Evolutionary conservation across 192 early-diverging fungal species (phyloP).

Genomic region (Piromyces sp.): DNA sequence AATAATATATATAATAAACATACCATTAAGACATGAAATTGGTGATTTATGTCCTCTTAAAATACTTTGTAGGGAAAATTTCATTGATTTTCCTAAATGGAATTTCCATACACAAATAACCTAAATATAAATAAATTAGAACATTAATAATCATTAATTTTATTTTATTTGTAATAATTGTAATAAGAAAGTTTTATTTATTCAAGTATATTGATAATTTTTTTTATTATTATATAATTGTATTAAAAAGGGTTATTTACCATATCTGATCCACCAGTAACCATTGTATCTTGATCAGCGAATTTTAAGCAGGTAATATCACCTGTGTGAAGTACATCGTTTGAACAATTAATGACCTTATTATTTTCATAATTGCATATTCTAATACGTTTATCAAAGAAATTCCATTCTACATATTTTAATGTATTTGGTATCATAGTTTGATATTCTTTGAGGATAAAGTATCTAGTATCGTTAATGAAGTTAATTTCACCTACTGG

Average conservation of each 20-base stretch:
- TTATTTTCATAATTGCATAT: constrained; percentile 34
- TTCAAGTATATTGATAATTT: background rate
- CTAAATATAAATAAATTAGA: too few relatives aligned
- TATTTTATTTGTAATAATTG: too few relatives aligned
- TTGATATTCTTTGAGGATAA: background rate
- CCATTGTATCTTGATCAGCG: constrained; percentile 35
- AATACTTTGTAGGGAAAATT: constrained; percentile 28
- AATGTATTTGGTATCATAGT: background rate
- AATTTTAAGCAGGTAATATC: constrained; percentile 35
- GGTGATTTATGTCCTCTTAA: constrained; percentile 37
- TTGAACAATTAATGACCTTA: background rate
- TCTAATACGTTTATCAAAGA: constrained; percentile 35
- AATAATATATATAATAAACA: too few relatives aligned
- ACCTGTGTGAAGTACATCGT: constrained; percentile 26
- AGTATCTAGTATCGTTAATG: background rate
- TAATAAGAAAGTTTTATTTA: too few relatives aligned
- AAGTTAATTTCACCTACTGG: constrained; percentile 24
- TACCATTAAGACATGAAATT: constrained; percentile 11
- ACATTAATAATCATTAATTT: too few relatives aligned
- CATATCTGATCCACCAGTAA: constrained; percentile 35
- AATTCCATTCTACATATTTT: constrained; percentile 47
- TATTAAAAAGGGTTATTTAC: constrained; percentile 9
- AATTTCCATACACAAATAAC: constrained; percentile 43
- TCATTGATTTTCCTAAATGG: constrained; percentile 15
- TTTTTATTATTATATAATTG: background rate